These are phyloP conservation scores for Penicillium desertorum DNA, from an alignment of 495 filamentous ascomycete species.

Conservation along the genomic window DNA sequence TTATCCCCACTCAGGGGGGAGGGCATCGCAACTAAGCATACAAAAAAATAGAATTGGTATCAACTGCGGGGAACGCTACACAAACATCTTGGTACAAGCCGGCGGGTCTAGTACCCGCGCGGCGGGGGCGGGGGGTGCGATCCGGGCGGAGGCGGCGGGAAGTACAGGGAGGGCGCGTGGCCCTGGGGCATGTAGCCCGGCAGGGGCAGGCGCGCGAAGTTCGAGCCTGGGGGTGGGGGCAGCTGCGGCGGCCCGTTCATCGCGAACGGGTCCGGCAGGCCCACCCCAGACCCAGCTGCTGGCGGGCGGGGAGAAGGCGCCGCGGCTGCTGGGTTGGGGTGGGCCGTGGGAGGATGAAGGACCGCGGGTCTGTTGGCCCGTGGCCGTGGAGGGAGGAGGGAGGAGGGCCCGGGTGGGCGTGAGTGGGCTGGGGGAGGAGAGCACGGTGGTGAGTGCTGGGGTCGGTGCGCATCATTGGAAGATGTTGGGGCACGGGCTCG, in stretches of 20 bases:
- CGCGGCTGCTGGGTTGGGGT: constrained; percentile 40
- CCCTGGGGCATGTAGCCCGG: constrained; percentile 31
- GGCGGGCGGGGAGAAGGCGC: constrained; percentile 40
- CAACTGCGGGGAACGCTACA: constrained; percentile 8
- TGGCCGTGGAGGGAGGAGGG: not conserved
- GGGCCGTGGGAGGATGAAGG: constrained; percentile 42
- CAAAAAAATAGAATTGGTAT: constrained; percentile 10
- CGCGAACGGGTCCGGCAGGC: constrained; percentile 37
- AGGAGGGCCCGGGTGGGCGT: constrained; percentile 24
- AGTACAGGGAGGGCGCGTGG: constrained; percentile 23
- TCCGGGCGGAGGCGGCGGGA: constrained; percentile 19
- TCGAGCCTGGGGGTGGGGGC: constrained; percentile 43
- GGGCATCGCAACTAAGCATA: constrained; percentile 7
- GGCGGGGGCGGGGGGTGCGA: constrained; percentile 18
- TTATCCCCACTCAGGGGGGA: constrained; percentile 3
- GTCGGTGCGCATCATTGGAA: constrained; percentile 29
- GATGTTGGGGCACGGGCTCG: constrained; percentile 24
- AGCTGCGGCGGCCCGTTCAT: constrained; percentile 41
- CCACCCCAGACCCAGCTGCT: constrained; percentile 30
- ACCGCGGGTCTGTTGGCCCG: constrained; percentile 38
- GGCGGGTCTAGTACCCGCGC: constrained; percentile 19
- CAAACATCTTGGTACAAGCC: constrained; percentile 11
- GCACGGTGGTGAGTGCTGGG: constrained; percentile 30
- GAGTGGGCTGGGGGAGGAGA: constrained; percentile 31
- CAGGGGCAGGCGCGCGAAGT: constrained; percentile 38